These are phyloP conservation scores for Scleroderma bovista DNA, from an alignment of 768 basidiomycete genomes.

Conservation along the genomic window DNA sequence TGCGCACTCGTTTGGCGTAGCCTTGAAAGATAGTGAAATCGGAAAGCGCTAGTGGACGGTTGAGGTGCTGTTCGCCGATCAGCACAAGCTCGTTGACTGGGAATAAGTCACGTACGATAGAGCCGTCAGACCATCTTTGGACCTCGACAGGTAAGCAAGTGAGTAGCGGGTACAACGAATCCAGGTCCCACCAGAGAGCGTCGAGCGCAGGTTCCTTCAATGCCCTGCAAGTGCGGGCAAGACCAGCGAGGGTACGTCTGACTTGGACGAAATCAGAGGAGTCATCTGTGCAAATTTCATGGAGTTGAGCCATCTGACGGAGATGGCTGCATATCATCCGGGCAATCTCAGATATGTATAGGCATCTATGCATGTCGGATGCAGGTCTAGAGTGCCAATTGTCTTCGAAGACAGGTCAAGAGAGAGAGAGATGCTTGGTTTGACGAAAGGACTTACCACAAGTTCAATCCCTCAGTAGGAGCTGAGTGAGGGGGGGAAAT, in stretches of 20 bases:
- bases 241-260: neutral
- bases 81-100: neutral
- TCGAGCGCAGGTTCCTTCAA: constrained; percentile 5
- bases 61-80: neutral
- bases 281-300: neutral
- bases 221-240: constrained; percentile 3
- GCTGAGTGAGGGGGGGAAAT: no score
- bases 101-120: neutral
- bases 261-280: neutral
- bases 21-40: constrained; percentile 3
- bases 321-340: neutral
- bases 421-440: no score
- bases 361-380: neutral
- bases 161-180: constrained; percentile 1
- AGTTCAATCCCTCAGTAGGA: no score
- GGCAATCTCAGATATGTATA: neutral
- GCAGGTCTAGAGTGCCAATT: neutral
- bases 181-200: constrained; percentile 1
- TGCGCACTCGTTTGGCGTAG: constrained; percentile 4
- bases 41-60: neutral
- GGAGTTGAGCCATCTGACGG: neutral
- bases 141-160: neutral
- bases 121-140: neutral
- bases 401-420: no score
- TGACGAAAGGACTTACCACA: constrained; percentile 13